Base-by-base conservation (phyloP, 331 rosid genomes). In the Quercus phellos region DNA sequence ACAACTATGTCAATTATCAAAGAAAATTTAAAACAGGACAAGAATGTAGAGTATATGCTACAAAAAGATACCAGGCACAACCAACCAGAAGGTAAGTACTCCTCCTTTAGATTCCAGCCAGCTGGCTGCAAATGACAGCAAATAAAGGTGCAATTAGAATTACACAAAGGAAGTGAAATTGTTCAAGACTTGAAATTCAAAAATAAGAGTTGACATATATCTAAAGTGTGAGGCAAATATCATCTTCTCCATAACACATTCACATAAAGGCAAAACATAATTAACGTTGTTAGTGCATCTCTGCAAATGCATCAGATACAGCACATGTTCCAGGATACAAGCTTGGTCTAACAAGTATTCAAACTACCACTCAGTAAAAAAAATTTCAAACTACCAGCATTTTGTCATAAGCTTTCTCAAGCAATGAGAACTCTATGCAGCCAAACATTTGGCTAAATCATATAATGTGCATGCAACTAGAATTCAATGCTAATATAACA, bases 51-150 rank as follows among this genome's bases (percentile, higher is more conserved):
- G 71, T n/a, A 78, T 66, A 73, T 38, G 82, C 66, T 21, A 64
- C 50, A 68, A 73, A 46, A 68, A 68, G 30, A 61, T 91, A 94
- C 99, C 98, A 94, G 84, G 85, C 99, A 89, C 85, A 90, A 82
- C 99, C 99, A 94, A 53, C 94, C 94, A 81, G 96, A 19, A 34
- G 99, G 98, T 76, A 94, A 82, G 85, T 64, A 94, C 71, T 94
- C 97, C 85, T 92, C 97, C 84, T 92, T 92, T 79, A 94, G 78
- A 38, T 87, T 90, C 96, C 97, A 94, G 60, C 97, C 99, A 32
- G 96, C 86, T 59, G 99, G 99, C 99, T 94, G 90, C 74, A 87
- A 84, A 89, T 34, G 72, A 83, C 56, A 78, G 68, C 29, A 73
- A 63, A 69, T 6, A 68, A 32, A 55, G 42, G 66, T 26, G 79